Conservation (phyloP, 192 early-diverging fungal genomes). For the Dispira simplex region DNA sequence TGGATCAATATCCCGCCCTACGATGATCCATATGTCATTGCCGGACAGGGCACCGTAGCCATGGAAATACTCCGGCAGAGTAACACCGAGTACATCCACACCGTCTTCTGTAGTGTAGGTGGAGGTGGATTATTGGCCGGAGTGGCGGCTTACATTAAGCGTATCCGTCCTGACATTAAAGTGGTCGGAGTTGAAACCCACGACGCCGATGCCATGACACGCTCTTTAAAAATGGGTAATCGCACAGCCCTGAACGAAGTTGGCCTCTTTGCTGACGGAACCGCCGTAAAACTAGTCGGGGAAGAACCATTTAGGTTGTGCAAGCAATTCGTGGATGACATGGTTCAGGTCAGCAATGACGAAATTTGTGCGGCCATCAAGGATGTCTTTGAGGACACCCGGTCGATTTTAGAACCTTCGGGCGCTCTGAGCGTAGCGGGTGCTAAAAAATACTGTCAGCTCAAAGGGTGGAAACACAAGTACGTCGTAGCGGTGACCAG, state of each 20-base stretch:
- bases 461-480: slow-evolving; percentile 29
- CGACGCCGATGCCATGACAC: slow-evolving; percentile 81
- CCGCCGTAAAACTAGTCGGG: slow-evolving; percentile 85
- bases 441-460: slow-evolving; percentile 60
- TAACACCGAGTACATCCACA: slow-evolving; percentile 48
- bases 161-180: slow-evolving; percentile 72
- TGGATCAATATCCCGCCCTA: slow-evolving; percentile 92
- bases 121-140: slow-evolving; percentile 92
- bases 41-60: slow-evolving; percentile 96
- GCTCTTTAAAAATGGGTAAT: slow-evolving; percentile 46
- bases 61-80: slow-evolving; percentile 68
- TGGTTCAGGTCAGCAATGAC: slow-evolving; percentile 82
- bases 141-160: slow-evolving; percentile 85
- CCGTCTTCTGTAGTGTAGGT: slow-evolving; percentile 86
- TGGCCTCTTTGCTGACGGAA: slow-evolving; percentile 94
- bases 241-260: slow-evolving; percentile 61
- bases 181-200: slow-evolving; percentile 85
- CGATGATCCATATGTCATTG: slow-evolving; percentile 96
- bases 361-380: slow-evolving; percentile 93
- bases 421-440: slow-evolving; percentile 84
- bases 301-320: slow-evolving; percentile 77
- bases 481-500: slow-evolving; percentile 66
- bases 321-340: slow-evolving; percentile 69
- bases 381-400: slow-evolving; percentile 81
- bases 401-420: slow-evolving; percentile 92